Conservation (phyloP, 1,139 yeast genomes). For the Nakaseomyces nivariensis region DNA sequence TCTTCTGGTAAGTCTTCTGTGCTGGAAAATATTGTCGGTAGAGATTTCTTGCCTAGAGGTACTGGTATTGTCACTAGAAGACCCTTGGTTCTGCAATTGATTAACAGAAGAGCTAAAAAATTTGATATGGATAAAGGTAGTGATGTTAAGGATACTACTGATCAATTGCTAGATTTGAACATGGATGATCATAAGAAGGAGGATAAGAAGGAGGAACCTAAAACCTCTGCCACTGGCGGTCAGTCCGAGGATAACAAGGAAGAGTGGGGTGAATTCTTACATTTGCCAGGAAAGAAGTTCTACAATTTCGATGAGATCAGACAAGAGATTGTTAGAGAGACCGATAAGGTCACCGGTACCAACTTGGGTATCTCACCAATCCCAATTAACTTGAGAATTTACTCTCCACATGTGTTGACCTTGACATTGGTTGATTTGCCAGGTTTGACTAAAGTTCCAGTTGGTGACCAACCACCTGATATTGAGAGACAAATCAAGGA, state of each 20-base stretch:
- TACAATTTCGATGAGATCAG: slow-evolving; percentile 87
- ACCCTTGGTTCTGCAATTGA: slow-evolving; percentile 75
- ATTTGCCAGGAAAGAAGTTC: slow-evolving; percentile 80
- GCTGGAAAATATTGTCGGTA: slow-evolving; percentile 85
- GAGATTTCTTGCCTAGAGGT: slow-evolving; percentile 92
- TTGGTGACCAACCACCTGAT: slow-evolving; percentile 97
- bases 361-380: slow-evolving; percentile 86
- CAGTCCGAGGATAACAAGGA: slow-evolving; percentile 67
- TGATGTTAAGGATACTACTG: slow-evolving; percentile 18
- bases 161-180: slow-evolving; percentile 33
- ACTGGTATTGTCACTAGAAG: slow-evolving; percentile 94
- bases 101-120: slow-evolving; percentile 48
- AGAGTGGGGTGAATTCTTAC: slow-evolving; percentile 98
- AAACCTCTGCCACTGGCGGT: slow-evolving; percentile 18
- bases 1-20: slow-evolving; percentile 92
- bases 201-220: slow-evolving; percentile 5
- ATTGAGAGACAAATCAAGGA: slow-evolving; percentile 91
- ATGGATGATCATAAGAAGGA: slow-evolving; percentile 12
- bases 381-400: slow-evolving; percentile 88
- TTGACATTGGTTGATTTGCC: slow-evolving; percentile 95
- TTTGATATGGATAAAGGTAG: slow-evolving; percentile 11
- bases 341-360: slow-evolving; percentile 88
- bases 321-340: slow-evolving; percentile 82
- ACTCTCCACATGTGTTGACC: slow-evolving; percentile 92
- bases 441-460: slow-evolving; percentile 98